A percentile compares a stretch with the other conserved stretches of the same genome.
Conservation (phyloP, 2,329 filamentous ascomycete genomes). For the Microdochium bolleyi region DNA sequence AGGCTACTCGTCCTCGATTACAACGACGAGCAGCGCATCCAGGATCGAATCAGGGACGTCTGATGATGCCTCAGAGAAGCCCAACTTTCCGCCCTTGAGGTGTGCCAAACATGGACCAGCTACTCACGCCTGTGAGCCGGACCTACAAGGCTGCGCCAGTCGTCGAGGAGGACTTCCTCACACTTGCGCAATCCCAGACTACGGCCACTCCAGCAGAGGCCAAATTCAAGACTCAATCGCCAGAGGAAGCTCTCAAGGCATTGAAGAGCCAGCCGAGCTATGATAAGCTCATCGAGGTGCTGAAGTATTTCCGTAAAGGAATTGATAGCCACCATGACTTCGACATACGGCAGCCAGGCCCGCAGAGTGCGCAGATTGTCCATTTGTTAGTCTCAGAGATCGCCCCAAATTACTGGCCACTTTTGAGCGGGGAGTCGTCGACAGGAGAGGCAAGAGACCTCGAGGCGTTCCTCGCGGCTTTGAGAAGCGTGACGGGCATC, state of each 20-base stretch:
- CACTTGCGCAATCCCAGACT: constrained; percentile 20
- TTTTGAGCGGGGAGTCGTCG: constrained; percentile 40
- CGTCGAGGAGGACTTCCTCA: constrained; percentile 27
- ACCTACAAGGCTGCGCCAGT: constrained; percentile 32
- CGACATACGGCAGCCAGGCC: constrained; percentile 53
- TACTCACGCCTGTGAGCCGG: constrained; percentile 46
- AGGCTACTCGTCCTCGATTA: too few species aligned
- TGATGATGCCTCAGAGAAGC: background rate
- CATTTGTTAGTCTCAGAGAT: constrained; percentile 67
- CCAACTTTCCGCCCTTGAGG: too few species aligned
- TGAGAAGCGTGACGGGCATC: constrained; percentile 68
- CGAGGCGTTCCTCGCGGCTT: constrained; percentile 49
- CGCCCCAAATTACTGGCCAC: constrained; percentile 74
- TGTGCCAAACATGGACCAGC: constrained; percentile 40
- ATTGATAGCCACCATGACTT: constrained; percentile 25
- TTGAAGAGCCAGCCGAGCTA: constrained; percentile 57
- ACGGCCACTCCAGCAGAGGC: constrained; percentile 3
- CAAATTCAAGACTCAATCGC: constrained; percentile 18
- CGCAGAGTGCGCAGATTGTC: constrained; percentile 66
- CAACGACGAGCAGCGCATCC: too few species aligned
- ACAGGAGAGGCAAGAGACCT: constrained; percentile 24
- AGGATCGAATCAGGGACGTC: too few species aligned
- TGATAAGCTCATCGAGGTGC: constrained; percentile 40
- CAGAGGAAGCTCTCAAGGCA: constrained; percentile 47
- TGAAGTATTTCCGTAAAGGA: constrained; percentile 41